These are phyloP conservation scores for Talaromyces sp. DNA, from an alignment of 2,329 filamentous ascomycete species.

Conservation along the genomic window DNA sequence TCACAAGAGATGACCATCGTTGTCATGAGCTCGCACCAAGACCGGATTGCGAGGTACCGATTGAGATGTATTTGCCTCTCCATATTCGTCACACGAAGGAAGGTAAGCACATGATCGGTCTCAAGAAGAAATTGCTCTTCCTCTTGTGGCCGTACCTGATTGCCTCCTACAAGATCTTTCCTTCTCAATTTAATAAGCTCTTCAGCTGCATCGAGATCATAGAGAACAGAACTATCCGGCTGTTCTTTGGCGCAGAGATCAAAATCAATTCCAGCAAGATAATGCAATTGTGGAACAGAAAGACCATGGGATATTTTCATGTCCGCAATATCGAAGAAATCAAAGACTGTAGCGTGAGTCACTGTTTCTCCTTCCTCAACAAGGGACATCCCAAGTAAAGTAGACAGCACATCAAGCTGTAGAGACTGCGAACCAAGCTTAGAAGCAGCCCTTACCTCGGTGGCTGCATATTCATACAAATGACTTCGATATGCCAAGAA, in stretches of 20 bases:
- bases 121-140: constrained; percentile 42
- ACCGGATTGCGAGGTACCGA: constrained; percentile 66
- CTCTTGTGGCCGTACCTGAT: constrained; percentile 44
- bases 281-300: constrained; percentile 53
- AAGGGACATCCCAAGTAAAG: constrained; percentile 71
- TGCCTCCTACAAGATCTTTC: constrained; percentile 36
- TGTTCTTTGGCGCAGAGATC: constrained; percentile 60
- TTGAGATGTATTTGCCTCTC: constrained; percentile 34
- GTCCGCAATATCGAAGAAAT: constrained; percentile 87
- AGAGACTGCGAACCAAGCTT: constrained; percentile 66
- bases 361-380: constrained; percentile 62
- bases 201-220: constrained; percentile 66
- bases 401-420: constrained; percentile 61
- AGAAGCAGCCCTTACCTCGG: constrained; percentile 75
- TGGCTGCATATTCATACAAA: constrained; percentile 77
- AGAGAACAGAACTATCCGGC: constrained; percentile 53
- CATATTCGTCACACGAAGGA: constrained; percentile 42
- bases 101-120: constrained; percentile 35
- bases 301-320: constrained; percentile 50
- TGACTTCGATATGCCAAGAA: constrained; percentile 75
- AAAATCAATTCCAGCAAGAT: constrained; percentile 65
- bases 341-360: constrained; percentile 73
- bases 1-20: constrained; percentile 80
- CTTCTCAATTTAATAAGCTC: constrained; percentile 64
- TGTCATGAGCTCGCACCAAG: constrained; percentile 81